Evolutionary conservation across 306 rosid species (phyloP).

Genomic region (Acacia melanoxylon): DNA sequence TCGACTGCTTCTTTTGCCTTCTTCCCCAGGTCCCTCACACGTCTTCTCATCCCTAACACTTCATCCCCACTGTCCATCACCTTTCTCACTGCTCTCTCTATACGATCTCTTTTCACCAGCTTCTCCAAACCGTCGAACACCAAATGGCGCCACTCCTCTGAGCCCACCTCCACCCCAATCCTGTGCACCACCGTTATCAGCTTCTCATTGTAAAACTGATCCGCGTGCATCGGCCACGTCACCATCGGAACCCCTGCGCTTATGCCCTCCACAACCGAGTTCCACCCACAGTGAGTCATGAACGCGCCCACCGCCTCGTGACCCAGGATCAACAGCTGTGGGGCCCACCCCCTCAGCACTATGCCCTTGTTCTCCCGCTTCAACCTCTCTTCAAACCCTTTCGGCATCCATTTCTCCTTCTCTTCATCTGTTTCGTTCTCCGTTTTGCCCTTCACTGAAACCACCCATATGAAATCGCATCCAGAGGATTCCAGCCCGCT

Average conservation of each 20-base stretch:
- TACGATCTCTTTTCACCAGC: not conserved
- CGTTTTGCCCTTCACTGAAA: not conserved
- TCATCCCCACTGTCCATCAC: constrained; percentile 32
- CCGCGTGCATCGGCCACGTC: not conserved
- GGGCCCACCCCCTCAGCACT: not conserved
- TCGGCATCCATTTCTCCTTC: not conserved
- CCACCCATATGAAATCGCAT: not conserved
- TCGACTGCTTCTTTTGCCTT: not conserved
- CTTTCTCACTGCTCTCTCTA: constrained; percentile 21
- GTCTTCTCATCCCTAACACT: not conserved
- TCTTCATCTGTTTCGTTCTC: not conserved
- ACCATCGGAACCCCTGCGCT: not conserved
- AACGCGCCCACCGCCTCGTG: not conserved
- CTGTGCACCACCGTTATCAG: not conserved
- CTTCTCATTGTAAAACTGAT: not conserved
- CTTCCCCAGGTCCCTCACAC: constrained; percentile 28
- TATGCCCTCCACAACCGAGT: not conserved
- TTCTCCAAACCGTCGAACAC: not conserved
- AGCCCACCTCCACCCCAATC: not conserved
- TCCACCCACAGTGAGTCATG: not conserved
- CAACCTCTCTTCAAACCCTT: constrained; percentile 14
- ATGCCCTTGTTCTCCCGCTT: not conserved
- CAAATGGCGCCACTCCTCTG: not conserved
- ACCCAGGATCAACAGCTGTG: not conserved
- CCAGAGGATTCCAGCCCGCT: not conserved